Evolutionary conservation across 2,329 filamentous ascomycete species (phyloP).

Genomic region (Tympanopsis confertula): DNA sequence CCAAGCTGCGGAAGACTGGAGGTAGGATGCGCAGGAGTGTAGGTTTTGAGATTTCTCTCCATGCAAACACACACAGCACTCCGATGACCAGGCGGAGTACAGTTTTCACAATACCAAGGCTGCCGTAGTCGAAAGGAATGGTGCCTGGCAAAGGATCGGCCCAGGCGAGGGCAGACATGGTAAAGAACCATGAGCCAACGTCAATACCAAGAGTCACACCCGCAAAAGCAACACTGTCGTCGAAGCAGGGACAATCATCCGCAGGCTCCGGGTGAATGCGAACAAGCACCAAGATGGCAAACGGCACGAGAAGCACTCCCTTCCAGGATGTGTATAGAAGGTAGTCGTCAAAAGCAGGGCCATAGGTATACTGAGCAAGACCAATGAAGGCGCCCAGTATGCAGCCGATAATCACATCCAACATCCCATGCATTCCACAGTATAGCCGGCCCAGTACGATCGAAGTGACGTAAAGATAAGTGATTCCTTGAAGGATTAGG

Average conservation of each 20-base stretch:
- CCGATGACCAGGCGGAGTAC: constrained; percentile 46
- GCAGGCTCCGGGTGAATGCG: constrained; percentile 64
- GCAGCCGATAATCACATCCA: constrained; percentile 56
- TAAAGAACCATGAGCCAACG: constrained; percentile 52
- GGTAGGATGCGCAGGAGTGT: constrained; percentile 49
- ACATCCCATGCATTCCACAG: constrained; percentile 69
- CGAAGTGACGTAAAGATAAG: constrained; percentile 54
- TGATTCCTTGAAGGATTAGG: constrained; percentile 37
- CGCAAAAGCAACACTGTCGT: constrained; percentile 61
- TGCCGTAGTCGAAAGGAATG: constrained; percentile 42
- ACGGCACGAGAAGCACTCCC: constrained; percentile 34
- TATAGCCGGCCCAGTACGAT: constrained; percentile 61
- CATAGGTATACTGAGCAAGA: constrained; percentile 15
- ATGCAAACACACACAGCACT: constrained; percentile 54
- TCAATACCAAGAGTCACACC: constrained; percentile 56
- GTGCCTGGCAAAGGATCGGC: constrained; percentile 5
- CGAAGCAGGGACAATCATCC: constrained; percentile 65
- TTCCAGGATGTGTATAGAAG: constrained; percentile 34
- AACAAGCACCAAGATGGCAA: constrained; percentile 45
- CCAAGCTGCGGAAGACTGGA: constrained; percentile 55
- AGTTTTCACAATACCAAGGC: constrained; percentile 40
- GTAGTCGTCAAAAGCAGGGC: constrained; percentile 38
- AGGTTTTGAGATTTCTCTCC: constrained; percentile 58
- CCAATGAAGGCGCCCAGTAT: constrained; percentile 37
- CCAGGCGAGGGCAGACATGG: not conserved